These are phyloP conservation scores for Anthoceros angustus DNA, from an alignment of 225 moss, liverwort and hornwort species.

Conservation along the genomic window DNA sequence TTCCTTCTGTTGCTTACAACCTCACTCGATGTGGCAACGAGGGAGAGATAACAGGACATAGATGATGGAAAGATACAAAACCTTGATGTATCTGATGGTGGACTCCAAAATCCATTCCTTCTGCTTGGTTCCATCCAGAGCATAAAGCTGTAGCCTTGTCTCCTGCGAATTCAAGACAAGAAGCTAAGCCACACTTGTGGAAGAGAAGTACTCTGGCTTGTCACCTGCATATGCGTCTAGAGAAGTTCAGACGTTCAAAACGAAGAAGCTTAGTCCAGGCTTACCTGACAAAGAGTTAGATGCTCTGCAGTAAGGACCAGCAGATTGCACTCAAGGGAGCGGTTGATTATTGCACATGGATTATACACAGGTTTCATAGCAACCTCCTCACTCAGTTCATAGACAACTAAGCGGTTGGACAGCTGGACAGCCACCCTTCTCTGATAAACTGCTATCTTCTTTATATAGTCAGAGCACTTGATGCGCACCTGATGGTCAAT, in stretches of 20 bases:
- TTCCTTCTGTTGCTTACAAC: too few species aligned
- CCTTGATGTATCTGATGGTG: slow-evolving; percentile 88
- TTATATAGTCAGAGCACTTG: slow-evolving; percentile 67
- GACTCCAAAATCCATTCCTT: slow-evolving; percentile 88
- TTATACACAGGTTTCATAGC: slow-evolving; percentile 36
- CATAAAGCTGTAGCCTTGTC: slow-evolving; percentile 66
- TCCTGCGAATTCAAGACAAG: slow-evolving; percentile 46
- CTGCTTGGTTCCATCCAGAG: slow-evolving; percentile 60
- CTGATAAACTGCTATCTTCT: slow-evolving; percentile 87
- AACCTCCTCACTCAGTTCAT: slow-evolving; percentile 50
- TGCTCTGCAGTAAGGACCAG: slow-evolving; percentile 85
- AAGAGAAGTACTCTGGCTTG: slow-evolving; percentile 15
- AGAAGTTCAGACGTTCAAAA: neutral
- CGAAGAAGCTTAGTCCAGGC: slow-evolving; percentile 4
- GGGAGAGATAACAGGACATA: too few species aligned
- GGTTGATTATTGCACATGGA: slow-evolving; percentile 47
- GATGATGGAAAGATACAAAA: neutral
- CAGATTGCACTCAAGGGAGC: slow-evolving; percentile 78
- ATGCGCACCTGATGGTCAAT: slow-evolving; percentile 48
- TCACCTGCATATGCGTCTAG: neutral
- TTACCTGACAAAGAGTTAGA: slow-evolving; percentile 83
- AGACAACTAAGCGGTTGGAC: slow-evolving; percentile 58
- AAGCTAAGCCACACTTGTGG: slow-evolving; percentile 8
- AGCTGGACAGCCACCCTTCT: slow-evolving; percentile 81
- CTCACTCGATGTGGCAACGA: too few species aligned